phyloP scores from a whole-genome alignment of 83 land plant genomes.

The Picea abies region DNA sequence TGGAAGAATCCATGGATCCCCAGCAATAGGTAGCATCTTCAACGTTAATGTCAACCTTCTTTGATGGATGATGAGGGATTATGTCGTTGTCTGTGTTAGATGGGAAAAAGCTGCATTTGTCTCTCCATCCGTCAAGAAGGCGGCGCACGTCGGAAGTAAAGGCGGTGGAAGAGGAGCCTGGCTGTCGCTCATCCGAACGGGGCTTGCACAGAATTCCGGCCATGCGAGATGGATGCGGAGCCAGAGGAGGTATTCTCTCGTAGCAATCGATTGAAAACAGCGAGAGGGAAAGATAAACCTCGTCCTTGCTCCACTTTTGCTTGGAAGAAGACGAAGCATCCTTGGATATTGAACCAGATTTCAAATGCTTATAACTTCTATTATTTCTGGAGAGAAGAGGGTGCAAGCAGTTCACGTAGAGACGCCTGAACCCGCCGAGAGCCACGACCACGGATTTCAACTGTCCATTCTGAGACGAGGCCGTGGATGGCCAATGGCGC shows the following conservation, averaged over 20 bases:
- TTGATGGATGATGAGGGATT: no score
- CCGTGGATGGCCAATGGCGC: slow-evolving; percentile 37
- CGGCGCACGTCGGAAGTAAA: slow-evolving; percentile 1
- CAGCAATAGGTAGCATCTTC: no score
- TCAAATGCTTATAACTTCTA: neutral
- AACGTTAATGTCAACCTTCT: no score
- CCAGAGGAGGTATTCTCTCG: slow-evolving; percentile 20
- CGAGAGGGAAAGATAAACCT: slow-evolving; percentile 53
- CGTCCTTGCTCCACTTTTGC: slow-evolving; percentile 25
- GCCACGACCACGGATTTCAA: slow-evolving; percentile 46
- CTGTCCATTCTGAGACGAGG: neutral
- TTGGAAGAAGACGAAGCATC: neutral
- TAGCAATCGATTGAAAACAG: slow-evolving; percentile 71
- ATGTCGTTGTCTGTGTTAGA: no score
- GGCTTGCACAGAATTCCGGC: no score
- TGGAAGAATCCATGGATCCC: no score
- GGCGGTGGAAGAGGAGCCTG: no score
- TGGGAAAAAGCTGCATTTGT: neutral
- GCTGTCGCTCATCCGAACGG: no score
- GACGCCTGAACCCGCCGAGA: slow-evolving; percentile 65
- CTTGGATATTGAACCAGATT: neutral
- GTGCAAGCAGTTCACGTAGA: slow-evolving; percentile 56
- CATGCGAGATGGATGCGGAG: no score
- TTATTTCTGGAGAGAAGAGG: slow-evolving; percentile 37
- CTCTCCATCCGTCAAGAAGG: neutral